Conservation (phyloP, 805 yeast species). For the Kurtzmaniella cleridarum region DNA sequence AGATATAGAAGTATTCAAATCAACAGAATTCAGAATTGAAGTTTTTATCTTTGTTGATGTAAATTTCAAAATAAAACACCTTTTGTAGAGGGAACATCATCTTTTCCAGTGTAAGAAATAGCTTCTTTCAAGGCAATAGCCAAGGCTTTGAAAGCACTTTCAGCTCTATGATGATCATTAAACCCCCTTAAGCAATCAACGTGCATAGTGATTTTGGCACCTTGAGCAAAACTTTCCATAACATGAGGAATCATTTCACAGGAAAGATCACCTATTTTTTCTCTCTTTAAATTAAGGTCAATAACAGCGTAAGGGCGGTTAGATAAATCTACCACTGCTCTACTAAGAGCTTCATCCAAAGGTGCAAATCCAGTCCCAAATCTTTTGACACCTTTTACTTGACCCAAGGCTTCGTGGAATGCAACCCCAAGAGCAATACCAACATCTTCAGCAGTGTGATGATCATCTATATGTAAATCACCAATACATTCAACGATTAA, state of each 20-base stretch:
- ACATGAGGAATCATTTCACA: constrained; percentile 99
- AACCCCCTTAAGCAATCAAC: constrained; percentile 91
- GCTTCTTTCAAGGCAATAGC: constrained; percentile 92
- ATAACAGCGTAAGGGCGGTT: constrained; percentile 90
- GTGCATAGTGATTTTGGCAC: constrained; percentile 85
- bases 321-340: constrained; percentile 95
- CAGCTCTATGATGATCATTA: constrained; percentile 96
- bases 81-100: constrained; percentile 94
- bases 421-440: constrained; percentile 90
- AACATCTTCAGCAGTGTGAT: constrained; percentile 93
- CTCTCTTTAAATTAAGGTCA: constrained; percentile 86
- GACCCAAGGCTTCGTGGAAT: constrained; percentile 85
- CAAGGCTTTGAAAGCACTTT: constrained; percentile 92
- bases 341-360: constrained; percentile 87
- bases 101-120: constrained; percentile 70
- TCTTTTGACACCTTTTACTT: constrained; percentile 83
- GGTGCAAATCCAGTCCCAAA: constrained; percentile 95
- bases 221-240: constrained; percentile 87
- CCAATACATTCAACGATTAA: constrained; percentile 85
- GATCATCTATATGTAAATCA: constrained; percentile 94
- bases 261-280: constrained; percentile 85
- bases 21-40: neutral
- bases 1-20: neutral
- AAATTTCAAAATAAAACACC: constrained; percentile 83
- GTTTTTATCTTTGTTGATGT: neutral